Evolutionary conservation across 805 yeast genomes (phyloP), one percentile per base, ranked within the genome.

Genomic region (Sungouiozyma ichnusensis): DNA sequence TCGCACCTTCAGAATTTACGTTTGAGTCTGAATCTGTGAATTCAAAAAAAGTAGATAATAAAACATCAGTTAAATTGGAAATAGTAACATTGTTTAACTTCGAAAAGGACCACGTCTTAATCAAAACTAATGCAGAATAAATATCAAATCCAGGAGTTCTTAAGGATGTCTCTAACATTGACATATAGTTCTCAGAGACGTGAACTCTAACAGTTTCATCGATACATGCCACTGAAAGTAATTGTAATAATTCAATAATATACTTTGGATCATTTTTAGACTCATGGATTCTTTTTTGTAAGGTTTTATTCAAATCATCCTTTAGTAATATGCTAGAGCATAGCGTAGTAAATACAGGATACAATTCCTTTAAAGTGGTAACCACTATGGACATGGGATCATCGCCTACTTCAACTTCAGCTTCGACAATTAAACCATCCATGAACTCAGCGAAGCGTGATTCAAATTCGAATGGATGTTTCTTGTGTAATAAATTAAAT

Each of bases 101-200:
- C 0, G 73, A 57, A 42, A 71, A 66, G 39, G 71, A 69, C 83
- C 83, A 78, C 2, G 76, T 57, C 54, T 79, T 79, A 5, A 76
- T 60, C n/a, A 76, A 50, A 3, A 72, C 71, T 33, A 77, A 51
- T 0, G 72, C 64, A 0, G 78, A 61, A 11, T 67, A 51, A 7
- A 66, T 40, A 39, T 58, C 58, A 19, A 58, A 55, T 2, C 54
- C 49, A 7, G 47, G 42, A 19, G 58, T 36, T 5, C 48, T 48
- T 9, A 69, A 43, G 0, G 72, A 69, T 33, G 58, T 54, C 16
- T 70, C 57, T 17, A 77, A 53, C 0, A 73, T 50, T 3, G 58
- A 52, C 32, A 68, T 45, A 54, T 72, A 79, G 37, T 67, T 63
- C 16, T 67, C 63, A 1, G 74, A 62, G 35, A 76, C 72, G 34